A percentile compares a stretch with the other conserved stretches of the same genome.
These are phyloP conservation scores for Thermochaetoides thermophila DNA, from an alignment of 495 filamentous ascomycete genomes.

Conservation along the genomic window DNA sequence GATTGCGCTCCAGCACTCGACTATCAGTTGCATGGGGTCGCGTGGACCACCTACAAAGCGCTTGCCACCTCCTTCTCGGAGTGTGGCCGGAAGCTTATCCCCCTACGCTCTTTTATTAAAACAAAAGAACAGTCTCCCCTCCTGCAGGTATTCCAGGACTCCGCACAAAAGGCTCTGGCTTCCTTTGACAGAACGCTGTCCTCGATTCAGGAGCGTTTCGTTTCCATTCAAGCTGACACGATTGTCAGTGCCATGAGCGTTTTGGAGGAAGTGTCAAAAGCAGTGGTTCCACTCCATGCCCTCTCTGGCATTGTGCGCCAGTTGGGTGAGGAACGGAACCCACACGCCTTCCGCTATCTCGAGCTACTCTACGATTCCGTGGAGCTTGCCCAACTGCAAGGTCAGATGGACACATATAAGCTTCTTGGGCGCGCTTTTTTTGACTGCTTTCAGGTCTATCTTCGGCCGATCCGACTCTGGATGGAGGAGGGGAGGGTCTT, in stretches of 20 bases:
- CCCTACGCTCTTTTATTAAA: conserved; percentile 21
- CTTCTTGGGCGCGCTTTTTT: conserved; percentile 59
- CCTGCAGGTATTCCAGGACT: conserved; percentile 35
- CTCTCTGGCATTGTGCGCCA: conserved; percentile 35
- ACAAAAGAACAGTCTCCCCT: conserved; percentile 27
- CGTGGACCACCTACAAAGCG: conserved; percentile 28
- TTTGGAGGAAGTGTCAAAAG: conserved; percentile 40
- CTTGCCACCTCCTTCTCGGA: conserved; percentile 26
- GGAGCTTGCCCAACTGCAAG: conserved; percentile 53
- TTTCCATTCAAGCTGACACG: conserved; percentile 27
- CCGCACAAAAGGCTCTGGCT: conserved; percentile 24
- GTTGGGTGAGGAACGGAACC: conserved; percentile 22
- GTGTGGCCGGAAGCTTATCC: conserved; percentile 22
- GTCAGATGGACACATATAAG: conserved; percentile 42
- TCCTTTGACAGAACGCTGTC: conserved; percentile 31
- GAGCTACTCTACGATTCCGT: conserved; percentile 59
- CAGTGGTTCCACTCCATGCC: conserved; percentile 36
- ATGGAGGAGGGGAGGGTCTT: conserved; percentile 66
- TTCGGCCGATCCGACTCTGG: conserved; percentile 67
- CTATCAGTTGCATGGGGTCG: conserved; percentile 24
- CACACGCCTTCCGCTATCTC: conserved; percentile 43
- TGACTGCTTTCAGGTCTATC: conserved; percentile 68
- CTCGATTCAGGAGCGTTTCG: conserved; percentile 28
- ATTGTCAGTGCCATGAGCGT: conserved; percentile 47
- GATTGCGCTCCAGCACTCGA: conserved; percentile 16